Percentiles rank a stretch among this genome's conserved stretches.
phyloP scores from a whole-genome alignment of 1,139 yeast genomes.

The Blastobotrys apis region DNA sequence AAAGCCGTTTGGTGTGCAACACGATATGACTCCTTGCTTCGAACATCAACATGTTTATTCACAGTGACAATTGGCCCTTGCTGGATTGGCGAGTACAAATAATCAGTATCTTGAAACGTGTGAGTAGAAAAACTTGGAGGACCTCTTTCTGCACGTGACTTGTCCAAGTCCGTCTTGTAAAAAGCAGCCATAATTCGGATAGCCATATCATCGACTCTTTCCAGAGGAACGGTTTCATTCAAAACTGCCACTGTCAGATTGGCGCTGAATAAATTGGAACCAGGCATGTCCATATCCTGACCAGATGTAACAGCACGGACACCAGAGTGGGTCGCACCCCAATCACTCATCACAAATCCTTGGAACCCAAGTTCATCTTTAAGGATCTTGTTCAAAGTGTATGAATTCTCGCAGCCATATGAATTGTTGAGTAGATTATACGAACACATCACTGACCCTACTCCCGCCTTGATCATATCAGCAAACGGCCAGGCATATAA shows the following conservation, averaged over 20 bases:
- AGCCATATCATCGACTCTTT: slow-evolving; percentile 59
- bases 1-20: slow-evolving; percentile 53
- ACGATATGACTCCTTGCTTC: slow-evolving; percentile 46
- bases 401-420: slow-evolving; percentile 59
- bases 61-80: slow-evolving; percentile 51
- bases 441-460: slow-evolving; percentile 59
- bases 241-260: slow-evolving; percentile 51
- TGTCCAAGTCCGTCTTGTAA: slow-evolving; percentile 35
- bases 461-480: slow-evolving; percentile 59
- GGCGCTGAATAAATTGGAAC: slow-evolving; percentile 56
- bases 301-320: slow-evolving; percentile 57
- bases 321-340: slow-evolving; percentile 58
- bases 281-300: slow-evolving; percentile 67
- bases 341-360: slow-evolving; percentile 62
- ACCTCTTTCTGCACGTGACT: slow-evolving; percentile 32
- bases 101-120: slow-evolving; percentile 54
- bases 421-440: slow-evolving; percentile 57
- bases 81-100: slow-evolving; percentile 48
- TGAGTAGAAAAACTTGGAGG: slow-evolving; percentile 57
- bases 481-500: slow-evolving; percentile 65
- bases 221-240: slow-evolving; percentile 53
- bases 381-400: slow-evolving; percentile 50
- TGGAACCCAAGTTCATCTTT: slow-evolving; percentile 64
- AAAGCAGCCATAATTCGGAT: slow-evolving; percentile 56
- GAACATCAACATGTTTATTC: slow-evolving; percentile 54